phyloP scores from a whole-genome alignment of 106 monocot species.

The Gastrodia elata region DNA sequence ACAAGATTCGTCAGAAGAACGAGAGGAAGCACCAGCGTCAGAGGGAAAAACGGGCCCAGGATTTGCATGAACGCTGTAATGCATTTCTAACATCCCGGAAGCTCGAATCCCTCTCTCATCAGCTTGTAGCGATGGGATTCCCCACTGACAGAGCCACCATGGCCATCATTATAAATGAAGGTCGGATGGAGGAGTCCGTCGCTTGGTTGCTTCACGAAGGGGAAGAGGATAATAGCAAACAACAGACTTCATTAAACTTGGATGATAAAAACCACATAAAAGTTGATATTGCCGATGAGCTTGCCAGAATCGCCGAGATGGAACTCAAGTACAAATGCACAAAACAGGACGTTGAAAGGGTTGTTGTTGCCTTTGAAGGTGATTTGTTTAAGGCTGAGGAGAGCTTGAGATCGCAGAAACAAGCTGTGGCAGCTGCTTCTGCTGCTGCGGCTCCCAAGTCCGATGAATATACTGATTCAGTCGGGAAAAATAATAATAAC shows the following conservation, averaged over 20 bases:
- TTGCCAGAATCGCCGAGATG: slow-evolving; percentile 47
- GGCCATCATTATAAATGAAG: slow-evolving; percentile 77
- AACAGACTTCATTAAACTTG: slow-evolving; percentile 19
- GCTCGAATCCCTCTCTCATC: slow-evolving; percentile 52
- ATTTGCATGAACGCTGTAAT: slow-evolving; percentile 63
- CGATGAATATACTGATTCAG: slow-evolving; percentile 17
- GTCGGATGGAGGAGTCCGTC: slow-evolving; percentile 65
- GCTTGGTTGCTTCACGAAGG: slow-evolving; percentile 62
- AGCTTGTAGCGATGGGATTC: slow-evolving; percentile 89
- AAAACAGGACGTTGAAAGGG: slow-evolving; percentile 85
- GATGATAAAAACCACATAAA: slow-evolving; percentile 38
- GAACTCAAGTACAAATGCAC: slow-evolving; percentile 60
- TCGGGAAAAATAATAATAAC: not conserved
- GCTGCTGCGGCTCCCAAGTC: slow-evolving; percentile 10
- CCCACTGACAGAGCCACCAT: slow-evolving; percentile 53
- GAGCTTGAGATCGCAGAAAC: slow-evolving; percentile 45
- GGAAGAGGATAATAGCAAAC: slow-evolving; percentile 29
- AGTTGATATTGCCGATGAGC: slow-evolving; percentile 73
- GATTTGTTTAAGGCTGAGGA: slow-evolving; percentile 64
- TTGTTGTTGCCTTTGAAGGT: slow-evolving; percentile 67
- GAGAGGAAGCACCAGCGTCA: slow-evolving; percentile 94
- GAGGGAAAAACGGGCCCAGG: slow-evolving; percentile 69
- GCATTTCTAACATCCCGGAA: slow-evolving; percentile 75
- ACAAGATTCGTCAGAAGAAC: slow-evolving; percentile 87
- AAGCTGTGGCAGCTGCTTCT: slow-evolving; percentile 15